These are phyloP conservation scores for Serendipita sp. DNA, from an alignment of 768 basidiomycete species.

Conservation along the genomic window DNA sequence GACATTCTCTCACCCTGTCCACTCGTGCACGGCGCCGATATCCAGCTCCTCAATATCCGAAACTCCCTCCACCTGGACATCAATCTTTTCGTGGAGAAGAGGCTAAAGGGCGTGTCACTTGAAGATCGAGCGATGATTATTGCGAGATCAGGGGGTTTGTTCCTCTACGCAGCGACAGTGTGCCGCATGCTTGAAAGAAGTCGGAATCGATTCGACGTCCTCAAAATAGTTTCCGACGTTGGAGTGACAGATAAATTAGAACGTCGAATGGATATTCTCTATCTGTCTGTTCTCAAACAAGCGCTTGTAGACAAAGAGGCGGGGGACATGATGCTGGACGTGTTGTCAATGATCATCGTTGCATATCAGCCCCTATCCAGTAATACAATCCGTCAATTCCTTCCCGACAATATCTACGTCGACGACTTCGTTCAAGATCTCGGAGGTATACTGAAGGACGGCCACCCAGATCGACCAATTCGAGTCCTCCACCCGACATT, in stretches of 20 bases:
- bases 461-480: conserved; percentile 1
- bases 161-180: background rate
- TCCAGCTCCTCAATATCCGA: background rate
- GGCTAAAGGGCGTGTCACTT: background rate
- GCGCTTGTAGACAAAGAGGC: background rate
- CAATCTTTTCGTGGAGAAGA: background rate
- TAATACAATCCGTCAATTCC: background rate
- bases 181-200: background rate
- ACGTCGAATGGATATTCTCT: background rate
- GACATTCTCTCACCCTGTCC: background rate
- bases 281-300: background rate
- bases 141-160: background rate
- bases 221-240: background rate
- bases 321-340: background rate
- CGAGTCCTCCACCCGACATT: background rate
- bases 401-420: background rate
- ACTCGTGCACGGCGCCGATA: background rate
- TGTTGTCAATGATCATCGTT: background rate
- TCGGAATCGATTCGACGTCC: background rate
- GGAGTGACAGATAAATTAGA: background rate
- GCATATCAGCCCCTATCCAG: background rate
- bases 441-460: background rate
- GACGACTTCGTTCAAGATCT: background rate
- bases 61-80: background rate
- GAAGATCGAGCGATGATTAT: background rate